A percentile compares a stretch with the other conserved stretches of the same genome.
Conservation (phyloP, 2,329 filamentous ascomycete species). For the Fusarium siculi region DNA sequence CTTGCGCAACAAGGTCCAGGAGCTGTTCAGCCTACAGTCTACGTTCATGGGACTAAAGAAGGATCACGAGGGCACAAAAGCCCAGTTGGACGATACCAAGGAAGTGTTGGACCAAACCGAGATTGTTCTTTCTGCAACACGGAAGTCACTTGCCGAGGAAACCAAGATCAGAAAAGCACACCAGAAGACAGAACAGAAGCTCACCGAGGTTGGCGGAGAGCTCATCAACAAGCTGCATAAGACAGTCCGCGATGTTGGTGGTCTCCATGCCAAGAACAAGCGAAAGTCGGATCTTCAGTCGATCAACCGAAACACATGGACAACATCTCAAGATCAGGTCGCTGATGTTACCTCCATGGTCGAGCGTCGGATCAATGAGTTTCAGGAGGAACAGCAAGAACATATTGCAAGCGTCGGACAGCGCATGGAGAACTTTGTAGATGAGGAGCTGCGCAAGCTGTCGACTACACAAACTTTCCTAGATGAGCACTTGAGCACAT, state of each 20-base stretch:
- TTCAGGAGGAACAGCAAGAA: slow-evolving; percentile 77
- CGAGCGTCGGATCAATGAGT: slow-evolving; percentile 77
- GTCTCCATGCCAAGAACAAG: slow-evolving; percentile 85
- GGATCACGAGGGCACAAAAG: slow-evolving; percentile 82
- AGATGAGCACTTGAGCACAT: slow-evolving; percentile 73
- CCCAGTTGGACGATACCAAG: slow-evolving; percentile 81
- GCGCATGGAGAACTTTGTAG: slow-evolving; percentile 81
- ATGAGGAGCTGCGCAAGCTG: slow-evolving; percentile 77
- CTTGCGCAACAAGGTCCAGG: slow-evolving; percentile 91
- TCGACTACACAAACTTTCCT: slow-evolving; percentile 76
- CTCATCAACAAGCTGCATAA: slow-evolving; percentile 81
- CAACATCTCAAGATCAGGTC: slow-evolving; percentile 78
- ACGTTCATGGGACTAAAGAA: slow-evolving; percentile 90
- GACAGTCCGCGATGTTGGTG: slow-evolving; percentile 83
- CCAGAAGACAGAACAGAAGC: slow-evolving; percentile 81
- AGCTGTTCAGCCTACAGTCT: slow-evolving; percentile 86
- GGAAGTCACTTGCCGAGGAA: slow-evolving; percentile 81
- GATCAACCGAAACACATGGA: slow-evolving; percentile 83
- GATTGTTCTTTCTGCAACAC: slow-evolving; percentile 80
- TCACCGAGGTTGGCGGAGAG: slow-evolving; percentile 77
- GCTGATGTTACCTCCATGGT: slow-evolving; percentile 80
- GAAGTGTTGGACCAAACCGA: slow-evolving; percentile 89
- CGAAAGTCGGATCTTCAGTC: slow-evolving; percentile 86
- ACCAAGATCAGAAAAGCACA: slow-evolving; percentile 83
- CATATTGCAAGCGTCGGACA: slow-evolving; percentile 74